phyloP scores from a whole-genome alignment of 106 monocot species.

The Ottelia alismoides region DNA sequence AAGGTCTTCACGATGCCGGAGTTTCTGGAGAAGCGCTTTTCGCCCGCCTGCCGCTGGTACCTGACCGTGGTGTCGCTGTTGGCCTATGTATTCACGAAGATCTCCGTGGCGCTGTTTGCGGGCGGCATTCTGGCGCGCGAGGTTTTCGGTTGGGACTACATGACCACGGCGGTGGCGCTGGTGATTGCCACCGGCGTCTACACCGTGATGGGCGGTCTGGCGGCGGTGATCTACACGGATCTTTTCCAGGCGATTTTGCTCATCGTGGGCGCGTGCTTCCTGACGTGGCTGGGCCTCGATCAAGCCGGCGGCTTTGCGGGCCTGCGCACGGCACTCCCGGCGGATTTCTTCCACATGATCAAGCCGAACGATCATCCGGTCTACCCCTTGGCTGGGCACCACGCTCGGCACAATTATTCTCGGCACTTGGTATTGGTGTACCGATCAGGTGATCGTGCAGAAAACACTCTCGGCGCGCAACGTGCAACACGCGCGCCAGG shows the following conservation, averaged over 20 bases:
- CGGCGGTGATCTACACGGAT: neutral
- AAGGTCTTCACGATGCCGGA: neutral
- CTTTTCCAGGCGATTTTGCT: neutral
- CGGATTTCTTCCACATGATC: neutral
- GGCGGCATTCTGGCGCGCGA: neutral
- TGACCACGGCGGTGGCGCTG: neutral
- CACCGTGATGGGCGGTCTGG: neutral
- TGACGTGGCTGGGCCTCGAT: neutral
- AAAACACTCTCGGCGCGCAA: neutral
- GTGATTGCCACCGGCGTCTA: neutral
- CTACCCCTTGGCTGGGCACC: neutral
- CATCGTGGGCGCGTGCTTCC: neutral
- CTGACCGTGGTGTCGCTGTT: neutral
- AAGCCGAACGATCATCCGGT: neutral
- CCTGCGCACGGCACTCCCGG: neutral
- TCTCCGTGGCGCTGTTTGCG: neutral
- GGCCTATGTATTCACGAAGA: neutral
- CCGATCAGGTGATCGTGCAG: neutral
- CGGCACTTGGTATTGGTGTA: neutral
- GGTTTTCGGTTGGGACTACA: neutral
- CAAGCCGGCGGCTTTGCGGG: neutral
- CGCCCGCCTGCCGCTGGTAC: too few relatives aligned
- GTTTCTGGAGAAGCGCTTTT: neutral
- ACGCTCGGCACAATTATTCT: neutral
- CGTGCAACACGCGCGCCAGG: neutral